Base-by-base conservation (phyloP, 148 eudicot genomes). In the Camellia sinensis region DNA sequence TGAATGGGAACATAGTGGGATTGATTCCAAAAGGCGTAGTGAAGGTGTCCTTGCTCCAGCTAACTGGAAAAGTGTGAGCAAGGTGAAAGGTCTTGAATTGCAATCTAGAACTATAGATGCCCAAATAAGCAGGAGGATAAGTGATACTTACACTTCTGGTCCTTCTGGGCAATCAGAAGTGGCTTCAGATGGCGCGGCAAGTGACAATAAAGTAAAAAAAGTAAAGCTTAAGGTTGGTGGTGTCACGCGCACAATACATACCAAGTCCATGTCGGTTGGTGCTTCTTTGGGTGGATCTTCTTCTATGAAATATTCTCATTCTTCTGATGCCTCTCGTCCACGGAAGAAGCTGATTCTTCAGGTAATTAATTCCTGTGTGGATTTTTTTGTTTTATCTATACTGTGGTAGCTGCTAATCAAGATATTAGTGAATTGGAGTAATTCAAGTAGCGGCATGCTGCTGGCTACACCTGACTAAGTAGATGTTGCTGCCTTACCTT, bases 191-290 rank as follows among this genome's bases (percentile, higher is more conserved):
- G 21, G 15, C 11, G 72, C 45, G 13, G 79, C 77, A 29, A 81
- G 22, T 64, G 82, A 77, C 44, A 84, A 70, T 41, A 87, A 80
- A 76, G 76, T 87, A 43, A 85, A 74, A 59, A 84, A 87, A 40
- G 79, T 85, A 48, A 87, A 82, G 80, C 82, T 80, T 69, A 87
- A 87, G 83, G 87, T 87, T 75, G 87, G 83, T 78, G 84, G 86
- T 78, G 66, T 80, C 29, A 87, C 84, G 37, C 80, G 53, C 17
- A 81, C 87, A 12, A 80, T 85, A 77, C 87, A 82, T 29, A 14
- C 87, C n/a, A 78, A 50, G 46, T 56, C 80, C 52, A 76, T 68
- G 15, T 15, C 43, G 14, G 77, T 67, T 43, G 62, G 21, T 76
- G 76, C 70, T 7, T 73, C 57, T 48, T 59, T 67, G 61, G 61